Conservation (phyloP, 2,329 filamentous ascomycete species). For the Neurospora sp. region DNA sequence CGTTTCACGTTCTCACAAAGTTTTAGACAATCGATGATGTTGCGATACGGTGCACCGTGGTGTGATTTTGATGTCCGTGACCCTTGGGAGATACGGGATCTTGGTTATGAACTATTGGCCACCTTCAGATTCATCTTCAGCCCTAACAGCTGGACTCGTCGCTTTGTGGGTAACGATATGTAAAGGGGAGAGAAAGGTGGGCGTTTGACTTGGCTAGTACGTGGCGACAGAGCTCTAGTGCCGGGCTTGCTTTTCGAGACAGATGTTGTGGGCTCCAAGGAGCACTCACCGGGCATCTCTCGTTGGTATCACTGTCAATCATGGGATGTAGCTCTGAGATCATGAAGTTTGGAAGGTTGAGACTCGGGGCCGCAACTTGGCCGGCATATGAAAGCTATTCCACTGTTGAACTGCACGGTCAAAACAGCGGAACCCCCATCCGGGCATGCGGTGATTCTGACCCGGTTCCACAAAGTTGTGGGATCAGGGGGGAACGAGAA, state of each 20-base stretch:
- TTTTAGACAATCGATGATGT: neutral
- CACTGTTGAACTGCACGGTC: neutral
- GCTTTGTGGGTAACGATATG: neutral
- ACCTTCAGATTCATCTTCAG: neutral
- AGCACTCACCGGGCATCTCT: neutral
- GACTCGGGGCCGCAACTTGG: neutral
- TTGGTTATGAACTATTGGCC: neutral
- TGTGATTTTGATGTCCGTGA: neutral
- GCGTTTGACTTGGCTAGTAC: neutral
- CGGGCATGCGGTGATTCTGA: neutral
- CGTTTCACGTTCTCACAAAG: neutral
- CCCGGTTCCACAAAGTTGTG: neutral
- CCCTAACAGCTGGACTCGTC: neutral
- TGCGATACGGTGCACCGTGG: neutral
- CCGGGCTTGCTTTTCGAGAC: neutral
- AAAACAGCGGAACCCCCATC: neutral
- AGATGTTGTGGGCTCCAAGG: neutral
- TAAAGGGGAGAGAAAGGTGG: neutral
- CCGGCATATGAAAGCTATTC: neutral
- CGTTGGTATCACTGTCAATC: neutral
- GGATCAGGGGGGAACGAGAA: neutral
- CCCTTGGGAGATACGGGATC: neutral
- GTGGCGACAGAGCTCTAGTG: neutral
- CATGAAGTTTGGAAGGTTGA: neutral
- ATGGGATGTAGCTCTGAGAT: neutral